A percentile compares a stretch with the other conserved stretches of the same genome.
Conservation (phyloP, 106 monocot genomes). For the Allium cepa region DNA sequence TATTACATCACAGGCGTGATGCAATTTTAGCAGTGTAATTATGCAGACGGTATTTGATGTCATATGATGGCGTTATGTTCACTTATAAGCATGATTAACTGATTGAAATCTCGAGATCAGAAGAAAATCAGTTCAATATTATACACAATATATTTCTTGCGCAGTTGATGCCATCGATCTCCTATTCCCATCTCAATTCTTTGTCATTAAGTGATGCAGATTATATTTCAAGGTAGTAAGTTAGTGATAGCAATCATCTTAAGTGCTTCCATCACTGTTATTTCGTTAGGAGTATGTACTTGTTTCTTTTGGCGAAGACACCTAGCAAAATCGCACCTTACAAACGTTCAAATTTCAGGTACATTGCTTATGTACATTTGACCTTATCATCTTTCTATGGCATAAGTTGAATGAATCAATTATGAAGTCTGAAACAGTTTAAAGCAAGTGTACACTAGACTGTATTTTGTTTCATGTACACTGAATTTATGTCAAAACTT, state of each 20-base stretch:
- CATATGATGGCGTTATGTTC: too few relatives aligned
- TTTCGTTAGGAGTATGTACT: background rate
- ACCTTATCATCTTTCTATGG: background rate
- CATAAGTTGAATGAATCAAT: background rate
- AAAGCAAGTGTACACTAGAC: background rate
- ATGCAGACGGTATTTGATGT: too few relatives aligned
- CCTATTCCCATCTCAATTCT: background rate
- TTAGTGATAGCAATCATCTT: constrained; percentile 5
- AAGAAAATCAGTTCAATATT: too few relatives aligned
- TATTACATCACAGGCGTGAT: too few relatives aligned
- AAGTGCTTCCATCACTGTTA: background rate
- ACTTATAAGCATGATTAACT: too few relatives aligned
- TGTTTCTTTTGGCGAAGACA: constrained; percentile 16
- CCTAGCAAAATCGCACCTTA: background rate
- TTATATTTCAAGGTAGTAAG: constrained; percentile 1
- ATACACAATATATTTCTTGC: too few relatives aligned
- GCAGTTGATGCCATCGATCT: too few relatives aligned
- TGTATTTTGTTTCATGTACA: background rate
- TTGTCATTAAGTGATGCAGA: background rate
- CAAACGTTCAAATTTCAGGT: constrained; percentile 10
- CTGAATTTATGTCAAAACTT: background rate
- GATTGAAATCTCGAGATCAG: too few relatives aligned
- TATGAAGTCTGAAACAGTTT: background rate
- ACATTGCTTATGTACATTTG: background rate
- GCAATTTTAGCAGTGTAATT: too few relatives aligned